Evolutionary conservation across 345 rosid species (phyloP).

Genomic region (Lepidium africanum): DNA sequence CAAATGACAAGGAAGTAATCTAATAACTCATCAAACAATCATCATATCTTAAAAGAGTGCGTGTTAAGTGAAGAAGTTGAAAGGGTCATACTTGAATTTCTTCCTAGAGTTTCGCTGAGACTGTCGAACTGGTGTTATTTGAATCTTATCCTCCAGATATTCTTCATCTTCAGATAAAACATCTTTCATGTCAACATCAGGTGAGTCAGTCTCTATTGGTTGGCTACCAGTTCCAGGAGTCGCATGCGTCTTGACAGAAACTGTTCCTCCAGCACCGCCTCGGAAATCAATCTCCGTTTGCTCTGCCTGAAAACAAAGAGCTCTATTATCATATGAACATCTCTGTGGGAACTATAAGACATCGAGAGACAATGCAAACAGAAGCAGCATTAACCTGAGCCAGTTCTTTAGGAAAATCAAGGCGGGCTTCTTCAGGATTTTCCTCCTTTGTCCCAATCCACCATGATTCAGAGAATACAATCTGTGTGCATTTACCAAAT

Average conservation of each 20-base stretch:
- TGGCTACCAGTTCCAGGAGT: conserved; percentile 33
- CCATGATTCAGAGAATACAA: conserved; percentile 92
- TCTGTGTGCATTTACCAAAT: conserved; percentile 33
- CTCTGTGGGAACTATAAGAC: not conserved
- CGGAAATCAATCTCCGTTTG: conserved; percentile 48
- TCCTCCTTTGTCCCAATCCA: conserved; percentile 91
- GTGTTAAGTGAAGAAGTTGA: conserved; percentile 10
- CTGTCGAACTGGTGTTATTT: conserved; percentile 55
- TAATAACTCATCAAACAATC: not conserved
- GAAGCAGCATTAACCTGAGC: conserved; percentile 42
- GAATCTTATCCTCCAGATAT: conserved; percentile 33
- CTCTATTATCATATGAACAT: not conserved
- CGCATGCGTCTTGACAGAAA: conserved; percentile 25
- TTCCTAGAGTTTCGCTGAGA: conserved; percentile 68
- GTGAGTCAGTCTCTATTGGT: conserved; percentile 35
- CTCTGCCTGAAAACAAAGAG: conserved; percentile 41
- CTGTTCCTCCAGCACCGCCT: conserved; percentile 83
- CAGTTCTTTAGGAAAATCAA: conserved; percentile 71
- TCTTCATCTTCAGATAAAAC: conserved; percentile 39
- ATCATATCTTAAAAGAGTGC: not conserved
- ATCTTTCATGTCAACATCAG: conserved; percentile 42
- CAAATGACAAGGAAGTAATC: conserved; percentile 2
- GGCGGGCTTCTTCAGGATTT: conserved; percentile 70
- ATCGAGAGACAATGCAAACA: not conserved
- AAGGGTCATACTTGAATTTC: conserved; percentile 48